Percentiles rank a stretch among this genome's conserved stretches.
These are phyloP conservation scores for Verticillium zaregamsianum DNA, from an alignment of 2,329 filamentous ascomycete species.

Conservation along the genomic window DNA sequence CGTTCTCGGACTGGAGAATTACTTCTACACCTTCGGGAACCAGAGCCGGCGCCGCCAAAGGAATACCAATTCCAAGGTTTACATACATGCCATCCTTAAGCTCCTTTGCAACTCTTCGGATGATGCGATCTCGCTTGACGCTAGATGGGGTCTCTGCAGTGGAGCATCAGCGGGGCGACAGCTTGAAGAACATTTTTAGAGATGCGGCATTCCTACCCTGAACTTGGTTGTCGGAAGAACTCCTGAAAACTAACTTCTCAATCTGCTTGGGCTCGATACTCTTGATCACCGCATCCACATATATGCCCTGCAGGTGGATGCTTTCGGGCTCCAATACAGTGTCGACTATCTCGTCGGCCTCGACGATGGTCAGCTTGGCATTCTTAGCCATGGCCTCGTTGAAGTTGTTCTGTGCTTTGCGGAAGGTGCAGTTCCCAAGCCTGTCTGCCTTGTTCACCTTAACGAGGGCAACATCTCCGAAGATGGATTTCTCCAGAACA, in stretches of 20 bases:
- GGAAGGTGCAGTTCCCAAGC: conserved; percentile 87
- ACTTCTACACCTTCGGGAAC: conserved; percentile 76
- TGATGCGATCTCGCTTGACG: neutral
- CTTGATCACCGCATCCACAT: conserved; percentile 84
- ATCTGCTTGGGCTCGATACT: conserved; percentile 75
- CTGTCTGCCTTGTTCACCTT: conserved; percentile 92
- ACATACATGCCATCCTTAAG: conserved; percentile 96
- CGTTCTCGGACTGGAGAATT: conserved; percentile 76
- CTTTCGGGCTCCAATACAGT: conserved; percentile 80
- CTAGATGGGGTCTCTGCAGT: neutral
- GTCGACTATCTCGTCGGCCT: conserved; percentile 88
- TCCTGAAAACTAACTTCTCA: conserved; percentile 51
- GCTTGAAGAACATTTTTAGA: neutral
- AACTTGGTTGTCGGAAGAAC: neutral
- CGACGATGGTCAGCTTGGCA: conserved; percentile 85
- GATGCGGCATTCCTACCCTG: neutral
- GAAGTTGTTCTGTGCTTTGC: conserved; percentile 84
- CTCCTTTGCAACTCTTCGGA: conserved; percentile 40
- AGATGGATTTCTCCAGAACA: conserved; percentile 83
- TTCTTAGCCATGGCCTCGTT: conserved; percentile 93
- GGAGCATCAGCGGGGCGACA: neutral
- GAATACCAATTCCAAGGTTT: conserved; percentile 90
- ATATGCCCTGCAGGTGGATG: conserved; percentile 85
- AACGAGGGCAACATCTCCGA: conserved; percentile 87
- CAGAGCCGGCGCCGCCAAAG: conserved; percentile 83